Base-by-base conservation (phyloP, 208 protist species). In the Wallacemonas sp. region DNA sequence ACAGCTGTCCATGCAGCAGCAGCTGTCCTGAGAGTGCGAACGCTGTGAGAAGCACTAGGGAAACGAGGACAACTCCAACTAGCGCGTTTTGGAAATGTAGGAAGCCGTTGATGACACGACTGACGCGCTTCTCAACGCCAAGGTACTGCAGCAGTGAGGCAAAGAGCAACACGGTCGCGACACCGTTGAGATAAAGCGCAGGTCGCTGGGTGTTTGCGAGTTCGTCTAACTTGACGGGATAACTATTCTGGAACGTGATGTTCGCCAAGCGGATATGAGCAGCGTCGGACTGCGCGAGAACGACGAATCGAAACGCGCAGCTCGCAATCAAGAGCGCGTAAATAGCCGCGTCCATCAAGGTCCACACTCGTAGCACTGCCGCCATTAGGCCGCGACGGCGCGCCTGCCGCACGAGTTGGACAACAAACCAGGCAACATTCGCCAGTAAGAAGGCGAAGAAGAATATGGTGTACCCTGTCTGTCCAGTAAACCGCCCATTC, bases 1-100 rank as follows among this genome's bases (percentile, higher is more conserved):
- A 78, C 13, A 89, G 30, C 24, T 26, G 65, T 24, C 30, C 4
- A 29, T 72, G 58, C 27, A 81, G 66, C 13, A 81, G 53, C n/a
- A 33, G 36, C 13, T 78, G 58, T 6, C 72, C 71, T 3, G 73
- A 66, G 12, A 84, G 37, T 0, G 76, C 73, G 33, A 73, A 89
- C 6, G 58, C 63, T 5, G 71, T 76, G 24, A 78, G 45, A n/a
- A 37, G 22, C 13, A 84, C 3, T 15, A 71, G 33, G n/a, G 75
- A 74, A n/a, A 85, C 15, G 1, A 79, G 21, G 1, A 81, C 32
- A 17, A 80, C 61, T 8, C 70, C 78, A 19, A 79, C 33, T 0
- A 83, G 39, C 1, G 54, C 63, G 60, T 73, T 69, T 12, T 65
- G 3, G 50, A 73, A 79, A 17, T 67, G 52, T 27, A 67, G 61